A percentile compares a stretch with the other conserved stretches of the same genome.
Evolutionary conservation across 169 alveolate species (phyloP).

Genomic region (Plasmodium cynomolgi): DNA sequence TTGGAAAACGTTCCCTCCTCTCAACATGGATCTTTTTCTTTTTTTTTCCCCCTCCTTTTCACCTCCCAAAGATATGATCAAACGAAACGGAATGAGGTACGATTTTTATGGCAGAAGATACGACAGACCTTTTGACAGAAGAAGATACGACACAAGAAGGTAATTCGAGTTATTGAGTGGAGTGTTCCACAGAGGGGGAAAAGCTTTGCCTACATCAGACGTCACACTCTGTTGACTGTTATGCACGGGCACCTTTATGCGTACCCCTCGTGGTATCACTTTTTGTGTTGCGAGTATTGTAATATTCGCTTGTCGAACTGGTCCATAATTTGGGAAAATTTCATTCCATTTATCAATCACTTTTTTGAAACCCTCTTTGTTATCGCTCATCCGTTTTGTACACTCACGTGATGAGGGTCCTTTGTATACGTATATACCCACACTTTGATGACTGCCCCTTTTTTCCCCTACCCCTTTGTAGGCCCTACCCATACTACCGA

Average conservation of each 20-base stretch:
- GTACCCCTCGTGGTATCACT: neutral
- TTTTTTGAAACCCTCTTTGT: neutral
- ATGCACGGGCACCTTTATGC: neutral
- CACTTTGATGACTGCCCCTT: neutral
- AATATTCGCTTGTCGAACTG: neutral
- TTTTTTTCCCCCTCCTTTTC: neutral
- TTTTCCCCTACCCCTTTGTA: neutral
- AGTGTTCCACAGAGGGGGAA: neutral
- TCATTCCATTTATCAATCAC: neutral
- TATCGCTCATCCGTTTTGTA: neutral
- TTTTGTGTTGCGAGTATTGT: neutral
- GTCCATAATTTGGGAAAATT: neutral
- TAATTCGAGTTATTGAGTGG: conserved; percentile 37
- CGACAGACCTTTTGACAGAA: conserved; percentile 62
- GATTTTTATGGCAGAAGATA: conserved; percentile 56
- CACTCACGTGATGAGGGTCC: neutral
- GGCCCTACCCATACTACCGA: conserved; percentile 47
- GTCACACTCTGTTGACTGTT: neutral
- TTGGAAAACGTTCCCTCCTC: neutral
- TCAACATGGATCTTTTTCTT: neutral
- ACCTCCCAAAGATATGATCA: conserved; percentile 17
- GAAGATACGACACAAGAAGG: conserved; percentile 69
- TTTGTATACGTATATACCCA: neutral
- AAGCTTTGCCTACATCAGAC: neutral
- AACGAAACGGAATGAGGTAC: conserved; percentile 47